A percentile compares a stretch with the other conserved stretches of the same genome.
Conservation (phyloP, 768 basidiomycete species). For the Cantharellus cinnabarinus region DNA sequence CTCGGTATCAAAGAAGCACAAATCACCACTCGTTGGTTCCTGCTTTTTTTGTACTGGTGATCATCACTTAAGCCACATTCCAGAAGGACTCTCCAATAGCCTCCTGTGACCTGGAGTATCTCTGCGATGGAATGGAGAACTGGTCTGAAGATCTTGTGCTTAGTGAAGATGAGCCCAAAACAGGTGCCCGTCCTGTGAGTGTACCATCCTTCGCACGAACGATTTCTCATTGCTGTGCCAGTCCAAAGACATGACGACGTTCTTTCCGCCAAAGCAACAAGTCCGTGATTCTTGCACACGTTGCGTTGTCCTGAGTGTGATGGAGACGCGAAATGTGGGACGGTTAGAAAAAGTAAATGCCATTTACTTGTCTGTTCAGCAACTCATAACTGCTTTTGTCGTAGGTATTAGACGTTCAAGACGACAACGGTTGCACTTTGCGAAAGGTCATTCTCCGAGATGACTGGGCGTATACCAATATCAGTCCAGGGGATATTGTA, state of each 20-base stretch:
- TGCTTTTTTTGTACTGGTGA: background rate
- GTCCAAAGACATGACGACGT: background rate
- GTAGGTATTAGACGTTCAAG: slow-evolving; percentile 23
- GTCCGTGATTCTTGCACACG: slow-evolving; percentile 27
- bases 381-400: background rate
- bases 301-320: slow-evolving; percentile 32
- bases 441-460: slow-evolving; percentile 41
- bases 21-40: background rate
- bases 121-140: background rate
- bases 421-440: slow-evolving; percentile 18
- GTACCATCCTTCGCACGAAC: background rate
- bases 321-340: slow-evolving; percentile 16
- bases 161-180: background rate
- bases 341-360: slow-evolving; percentile 26
- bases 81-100: background rate
- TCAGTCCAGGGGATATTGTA: slow-evolving; percentile 55
- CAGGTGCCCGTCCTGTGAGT: background rate
- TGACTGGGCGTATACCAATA: slow-evolving; percentile 53
- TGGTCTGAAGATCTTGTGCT: background rate
- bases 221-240: background rate
- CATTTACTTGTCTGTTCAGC: background rate
- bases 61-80: background rate
- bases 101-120: background rate
- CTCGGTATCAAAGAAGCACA: background rate
- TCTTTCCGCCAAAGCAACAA: slow-evolving; percentile 8